A percentile compares a stretch with the other conserved stretches of the same genome.
phyloP scores from a whole-genome alignment of 202 grass and related monocot genomes.

The Alloteropsis angusta region DNA sequence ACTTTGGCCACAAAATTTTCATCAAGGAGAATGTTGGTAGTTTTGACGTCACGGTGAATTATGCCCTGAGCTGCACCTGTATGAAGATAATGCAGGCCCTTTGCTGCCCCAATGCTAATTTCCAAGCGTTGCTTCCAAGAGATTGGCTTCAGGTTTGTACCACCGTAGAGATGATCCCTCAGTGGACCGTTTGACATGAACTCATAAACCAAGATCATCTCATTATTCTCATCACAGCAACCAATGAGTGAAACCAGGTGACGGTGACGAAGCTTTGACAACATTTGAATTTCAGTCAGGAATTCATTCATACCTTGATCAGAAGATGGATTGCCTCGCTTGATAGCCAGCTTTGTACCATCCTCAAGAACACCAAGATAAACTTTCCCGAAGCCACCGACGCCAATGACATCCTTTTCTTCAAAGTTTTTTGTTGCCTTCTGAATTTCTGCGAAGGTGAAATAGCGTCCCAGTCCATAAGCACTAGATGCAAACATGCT shows the following conservation, averaged over 20 bases:
- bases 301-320: constrained; percentile 88
- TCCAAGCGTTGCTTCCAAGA: constrained; percentile 75
- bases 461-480: constrained; percentile 58
- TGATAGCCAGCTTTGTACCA: constrained; percentile 73
- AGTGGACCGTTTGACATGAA: constrained; percentile 80
- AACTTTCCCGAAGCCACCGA: constrained; percentile 81
- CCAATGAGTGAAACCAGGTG: constrained; percentile 86
- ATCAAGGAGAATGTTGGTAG: constrained; percentile 81
- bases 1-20: constrained; percentile 81
- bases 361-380: constrained; percentile 69
- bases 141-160: constrained; percentile 36
- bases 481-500: constrained; percentile 63
- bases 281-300: constrained; percentile 72
- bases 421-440: constrained; percentile 87
- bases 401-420: constrained; percentile 59
- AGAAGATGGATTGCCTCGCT: constrained; percentile 68
- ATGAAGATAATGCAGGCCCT: constrained; percentile 82
- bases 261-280: constrained; percentile 73
- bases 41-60: constrained; percentile 90
- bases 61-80: constrained; percentile 82
- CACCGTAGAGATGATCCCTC: constrained; percentile 65
- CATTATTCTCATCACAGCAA: constrained; percentile 81
- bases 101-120: constrained; percentile 74
- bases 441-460: constrained; percentile 75
- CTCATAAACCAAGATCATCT: constrained; percentile 93